A percentile compares a stretch with the other conserved stretches of the same genome.
phyloP scores from a whole-genome alignment of 345 rosid genomes.

The Melaleuca quinquenervia region DNA sequence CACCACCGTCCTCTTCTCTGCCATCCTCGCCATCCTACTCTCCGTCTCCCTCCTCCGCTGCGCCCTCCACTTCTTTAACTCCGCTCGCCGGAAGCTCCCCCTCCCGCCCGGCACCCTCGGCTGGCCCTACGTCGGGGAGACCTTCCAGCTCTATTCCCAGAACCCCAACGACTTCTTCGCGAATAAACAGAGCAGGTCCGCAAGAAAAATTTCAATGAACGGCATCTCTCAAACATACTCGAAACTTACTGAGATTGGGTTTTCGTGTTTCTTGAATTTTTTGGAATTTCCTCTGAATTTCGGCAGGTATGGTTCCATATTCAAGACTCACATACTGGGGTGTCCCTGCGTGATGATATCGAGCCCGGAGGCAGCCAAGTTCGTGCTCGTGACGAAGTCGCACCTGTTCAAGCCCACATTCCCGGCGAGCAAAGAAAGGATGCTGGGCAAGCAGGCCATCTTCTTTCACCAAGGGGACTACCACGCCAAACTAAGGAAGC shows the following conservation, averaged over 20 bases:
- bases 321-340: slow-evolving; percentile 45
- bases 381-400: slow-evolving; percentile 36
- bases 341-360: slow-evolving; percentile 43
- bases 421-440: slow-evolving; percentile 38
- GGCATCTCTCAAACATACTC: not conserved
- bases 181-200: slow-evolving; percentile 25
- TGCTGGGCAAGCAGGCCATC: slow-evolving; percentile 38
- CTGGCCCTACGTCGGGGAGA: slow-evolving; percentile 52
- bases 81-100: slow-evolving; percentile 1
- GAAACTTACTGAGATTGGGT: not conserved
- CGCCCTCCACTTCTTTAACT: not conserved
- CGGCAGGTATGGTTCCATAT: slow-evolving; percentile 32
- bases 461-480: slow-evolving; percentile 43
- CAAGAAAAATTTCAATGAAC: not conserved
- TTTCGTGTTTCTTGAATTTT: not conserved
- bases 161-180: slow-evolving; percentile 41
- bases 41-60: not conserved
- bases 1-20: not conserved
- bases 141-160: slow-evolving; percentile 38
- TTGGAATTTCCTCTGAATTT: not conserved
- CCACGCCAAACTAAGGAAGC: slow-evolving; percentile 25
- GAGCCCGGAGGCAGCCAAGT: slow-evolving; percentile 35
- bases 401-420: slow-evolving; percentile 45
- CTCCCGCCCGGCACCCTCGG: slow-evolving; percentile 60
- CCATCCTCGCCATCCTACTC: not conserved